These are phyloP conservation scores for Lodderomyces elongisporus DNA, from an alignment of 1,139 yeast species.

Conservation along the genomic window DNA sequence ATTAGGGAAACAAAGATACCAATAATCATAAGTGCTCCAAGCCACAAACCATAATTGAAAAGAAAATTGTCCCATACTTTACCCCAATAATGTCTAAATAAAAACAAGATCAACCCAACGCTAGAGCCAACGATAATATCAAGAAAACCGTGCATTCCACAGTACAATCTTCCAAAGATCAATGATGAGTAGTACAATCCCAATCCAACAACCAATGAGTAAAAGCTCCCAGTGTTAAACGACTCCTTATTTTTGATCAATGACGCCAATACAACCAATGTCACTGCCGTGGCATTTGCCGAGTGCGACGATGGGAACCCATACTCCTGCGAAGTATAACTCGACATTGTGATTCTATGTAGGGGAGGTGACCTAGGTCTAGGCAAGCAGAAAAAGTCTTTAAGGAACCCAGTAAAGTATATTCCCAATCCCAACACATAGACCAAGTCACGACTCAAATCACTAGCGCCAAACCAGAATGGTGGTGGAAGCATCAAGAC, in stretches of 20 bases:
- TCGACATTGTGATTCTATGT: conserved; percentile 82
- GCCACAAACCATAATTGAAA: conserved; percentile 28
- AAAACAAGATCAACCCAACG: conserved; percentile 52
- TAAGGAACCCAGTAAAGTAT: conserved; percentile 67
- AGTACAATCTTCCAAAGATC: conserved; percentile 77
- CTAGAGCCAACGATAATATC: conserved; percentile 66
- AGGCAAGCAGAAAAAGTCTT: conserved; percentile 86
- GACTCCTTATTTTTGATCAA: conserved; percentile 11
- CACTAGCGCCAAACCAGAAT: conserved; percentile 72
- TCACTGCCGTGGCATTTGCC: conserved; percentile 85
- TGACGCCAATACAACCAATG: conserved; percentile 41
- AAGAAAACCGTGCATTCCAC: conserved; percentile 96
- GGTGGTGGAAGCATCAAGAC: conserved; percentile 84
- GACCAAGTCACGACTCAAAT: conserved; percentile 63
- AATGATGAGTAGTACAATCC: conserved; percentile 59
- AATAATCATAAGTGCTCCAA: conserved; percentile 26
- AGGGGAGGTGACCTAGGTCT: conserved; percentile 91
- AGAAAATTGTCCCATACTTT: conserved; percentile 37
- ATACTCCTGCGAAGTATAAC: conserved; percentile 85
- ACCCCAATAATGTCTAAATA: conserved; percentile 36
- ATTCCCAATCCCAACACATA: conserved; percentile 82
- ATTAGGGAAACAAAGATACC: conserved; percentile 45
- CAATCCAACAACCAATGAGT: conserved; percentile 14
- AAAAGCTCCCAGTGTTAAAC: conserved; percentile 8
- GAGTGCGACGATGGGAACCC: conserved; percentile 94